A percentile compares a stretch with the other conserved stretches of the same genome.
Evolutionary conservation across 1,139 yeast species (phyloP).

Genomic region (Saccharomyces hybrid): DNA sequence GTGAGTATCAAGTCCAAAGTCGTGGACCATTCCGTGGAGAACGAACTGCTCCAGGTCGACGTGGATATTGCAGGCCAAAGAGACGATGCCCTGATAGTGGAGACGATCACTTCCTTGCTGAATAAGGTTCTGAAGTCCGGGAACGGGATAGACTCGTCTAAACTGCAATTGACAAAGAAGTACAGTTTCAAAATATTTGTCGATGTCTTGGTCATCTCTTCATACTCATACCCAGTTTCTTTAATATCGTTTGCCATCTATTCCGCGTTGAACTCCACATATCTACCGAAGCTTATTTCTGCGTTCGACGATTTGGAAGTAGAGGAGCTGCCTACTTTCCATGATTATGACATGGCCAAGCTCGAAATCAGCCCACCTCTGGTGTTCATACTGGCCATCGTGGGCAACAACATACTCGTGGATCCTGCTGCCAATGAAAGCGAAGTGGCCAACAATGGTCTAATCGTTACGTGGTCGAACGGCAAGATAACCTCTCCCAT

Average conservation of each 20-base stretch:
- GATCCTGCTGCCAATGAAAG: constrained; percentile 87
- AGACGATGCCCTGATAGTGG: constrained; percentile 58
- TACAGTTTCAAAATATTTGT: constrained; percentile 70
- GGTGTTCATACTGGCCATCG: constrained; percentile 63
- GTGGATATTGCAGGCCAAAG: constrained; percentile 66
- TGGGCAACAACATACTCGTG: constrained; percentile 55
- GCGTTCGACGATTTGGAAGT: constrained; percentile 45
- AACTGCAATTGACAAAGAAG: constrained; percentile 59
- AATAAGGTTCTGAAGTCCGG: constrained; percentile 31
- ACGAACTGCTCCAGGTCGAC: constrained; percentile 58
- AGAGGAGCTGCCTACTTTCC: constrained; percentile 85
- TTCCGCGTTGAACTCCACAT: constrained; percentile 71
- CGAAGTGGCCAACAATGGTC: constrained; percentile 75
- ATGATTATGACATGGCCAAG: constrained; percentile 72
- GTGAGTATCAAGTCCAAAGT: constrained; percentile 86
- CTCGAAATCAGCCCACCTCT: constrained; percentile 60
- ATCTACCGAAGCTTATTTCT: constrained; percentile 64
- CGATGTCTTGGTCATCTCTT: constrained; percentile 70
- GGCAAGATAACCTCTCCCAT: constrained; percentile 60
- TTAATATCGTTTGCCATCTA: constrained; percentile 70
- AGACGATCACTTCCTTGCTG: constrained; percentile 48
- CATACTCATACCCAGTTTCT: constrained; percentile 64
- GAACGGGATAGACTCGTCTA: constrained; percentile 32
- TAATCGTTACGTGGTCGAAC: constrained; percentile 62
- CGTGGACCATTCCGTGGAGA: constrained; percentile 39